Base-by-base conservation (phyloP, 257 asterid species). In the Dorcoceras hygrometricum region DNA sequence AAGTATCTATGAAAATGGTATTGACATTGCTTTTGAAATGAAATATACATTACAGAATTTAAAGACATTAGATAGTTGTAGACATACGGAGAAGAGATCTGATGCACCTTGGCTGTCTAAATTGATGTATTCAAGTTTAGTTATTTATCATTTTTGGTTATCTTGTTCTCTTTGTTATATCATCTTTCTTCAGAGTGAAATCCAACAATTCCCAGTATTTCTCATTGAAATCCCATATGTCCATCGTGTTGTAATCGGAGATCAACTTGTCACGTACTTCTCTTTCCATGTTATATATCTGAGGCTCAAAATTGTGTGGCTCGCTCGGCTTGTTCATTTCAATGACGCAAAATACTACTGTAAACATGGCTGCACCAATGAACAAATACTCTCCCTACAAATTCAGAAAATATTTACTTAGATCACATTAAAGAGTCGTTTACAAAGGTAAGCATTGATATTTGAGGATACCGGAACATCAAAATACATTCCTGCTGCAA, bases 271-370 rank as follows among this genome's bases (percentile, higher is more conserved):
- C 96, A 0, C 97, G 88, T 1, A 89, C 88, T 16, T 95, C 96
- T 77, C 95, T 77, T 70, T 91, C 97, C 95, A 91, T 88, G 55
- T 80, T 86, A 71, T 91, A 91, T 72, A 91, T 91, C 72, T 88
- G 94, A 63, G 97, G 97, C 68, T 86, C 94, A 56, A 91, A 91
- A 85, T 89, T 91, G 80, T 91, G 97, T 0, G 98, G 75, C 63
- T 91, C 96, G 26, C 98, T 89, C 29, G 95, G 96, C 74, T 88
- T 88, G 72, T 83, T 87, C 93, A 91, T 86, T 85, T 91, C 96
- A 24, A 91, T 86, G 4, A 83, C 69, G 71, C 95, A 86, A 39
- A 84, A 89, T 39, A 89, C 65, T 62, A 82, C 81, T 0, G 89
- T 75, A 63, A 86, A 91, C 0, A 91, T 51, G 48, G 86, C 98